phyloP scores from a whole-genome alignment of 495 filamentous ascomycete genomes.

The Annulohypoxylon stygium region DNA sequence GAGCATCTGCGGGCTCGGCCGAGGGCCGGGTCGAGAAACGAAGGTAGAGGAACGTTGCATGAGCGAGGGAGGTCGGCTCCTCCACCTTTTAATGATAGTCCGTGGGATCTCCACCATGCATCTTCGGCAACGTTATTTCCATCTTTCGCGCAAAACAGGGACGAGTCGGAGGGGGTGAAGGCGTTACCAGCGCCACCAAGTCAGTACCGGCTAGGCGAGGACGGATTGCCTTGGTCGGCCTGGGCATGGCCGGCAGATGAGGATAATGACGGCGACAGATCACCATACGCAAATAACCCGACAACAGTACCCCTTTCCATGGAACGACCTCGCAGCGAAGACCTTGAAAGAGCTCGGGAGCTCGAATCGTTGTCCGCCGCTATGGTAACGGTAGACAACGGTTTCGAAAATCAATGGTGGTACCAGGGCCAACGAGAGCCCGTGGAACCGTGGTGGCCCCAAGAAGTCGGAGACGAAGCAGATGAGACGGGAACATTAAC shows the following conservation, averaged over 20 bases:
- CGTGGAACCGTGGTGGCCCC: slow-evolving; percentile 33
- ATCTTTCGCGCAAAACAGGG: slow-evolving; percentile 18
- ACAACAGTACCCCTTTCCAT: slow-evolving; percentile 37
- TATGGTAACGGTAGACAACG: slow-evolving; percentile 69
- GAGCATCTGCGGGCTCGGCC: slow-evolving; percentile 44
- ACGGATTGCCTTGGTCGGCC: slow-evolving; percentile 59
- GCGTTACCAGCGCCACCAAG: slow-evolving; percentile 57
- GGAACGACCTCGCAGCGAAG: slow-evolving; percentile 34
- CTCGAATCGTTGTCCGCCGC: slow-evolving; percentile 64
- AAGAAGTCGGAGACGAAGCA: slow-evolving; percentile 23
- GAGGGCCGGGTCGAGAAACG: slow-evolving; percentile 46
- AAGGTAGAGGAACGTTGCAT: slow-evolving; percentile 44
- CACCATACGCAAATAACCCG: slow-evolving; percentile 35
- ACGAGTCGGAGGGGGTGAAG: slow-evolving; percentile 50
- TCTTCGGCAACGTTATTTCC: slow-evolving; percentile 40
- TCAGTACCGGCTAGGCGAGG: slow-evolving; percentile 60
- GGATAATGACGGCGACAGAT: slow-evolving; percentile 16
- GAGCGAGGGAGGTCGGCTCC: slow-evolving; percentile 61
- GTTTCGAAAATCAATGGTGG: slow-evolving; percentile 67
- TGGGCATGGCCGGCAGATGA: slow-evolving; percentile 52
- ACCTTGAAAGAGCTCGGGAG: slow-evolving; percentile 53
- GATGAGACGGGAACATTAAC: slow-evolving; percentile 27
- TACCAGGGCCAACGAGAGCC: slow-evolving; percentile 56
- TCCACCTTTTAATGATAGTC: slow-evolving; percentile 59
- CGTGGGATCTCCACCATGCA: slow-evolving; percentile 55